Percentiles rank a stretch among this genome's conserved stretches.
Evolutionary conservation across 306 rosid genomes (phyloP).

Genomic region (Rosa persica): DNA sequence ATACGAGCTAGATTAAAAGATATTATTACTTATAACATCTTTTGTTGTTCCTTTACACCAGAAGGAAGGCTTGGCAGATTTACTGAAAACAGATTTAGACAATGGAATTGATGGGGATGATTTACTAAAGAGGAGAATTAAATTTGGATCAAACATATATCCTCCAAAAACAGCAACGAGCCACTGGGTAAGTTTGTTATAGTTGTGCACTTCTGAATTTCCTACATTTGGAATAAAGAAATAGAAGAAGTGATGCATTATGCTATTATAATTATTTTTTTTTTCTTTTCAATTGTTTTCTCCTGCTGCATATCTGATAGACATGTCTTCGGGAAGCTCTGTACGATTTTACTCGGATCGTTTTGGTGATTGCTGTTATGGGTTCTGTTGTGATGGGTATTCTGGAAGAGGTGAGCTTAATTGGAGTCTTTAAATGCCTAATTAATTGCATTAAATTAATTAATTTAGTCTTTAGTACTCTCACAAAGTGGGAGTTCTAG

Average conservation of each 20-base stretch:
- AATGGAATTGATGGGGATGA: slow-evolving; percentile 73
- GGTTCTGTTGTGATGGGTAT: slow-evolving; percentile 87
- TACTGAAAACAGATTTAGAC: slow-evolving; percentile 58
- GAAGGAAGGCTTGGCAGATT: slow-evolving; percentile 61
- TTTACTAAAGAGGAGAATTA: slow-evolving; percentile 49
- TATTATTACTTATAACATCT: neutral
- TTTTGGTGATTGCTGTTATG: slow-evolving; percentile 84
- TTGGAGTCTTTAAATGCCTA: neutral
- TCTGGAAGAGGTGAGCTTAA: slow-evolving; percentile 75
- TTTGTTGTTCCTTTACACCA: slow-evolving; percentile 35
- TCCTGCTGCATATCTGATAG: slow-evolving; percentile 36
- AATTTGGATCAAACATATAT: slow-evolving; percentile 69
- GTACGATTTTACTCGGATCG: slow-evolving; percentile 81
- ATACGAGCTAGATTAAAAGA: neutral
- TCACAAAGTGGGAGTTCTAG: neutral
- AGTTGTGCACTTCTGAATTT: slow-evolving; percentile 8
- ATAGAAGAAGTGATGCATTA: no score
- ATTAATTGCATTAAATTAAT: no score
- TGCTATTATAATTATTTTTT: neutral
- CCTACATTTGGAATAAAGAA: neutral
- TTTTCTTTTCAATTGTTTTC: slow-evolving; percentile 12
- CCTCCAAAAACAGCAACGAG: slow-evolving; percentile 70
- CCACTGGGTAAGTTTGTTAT: slow-evolving; percentile 48
- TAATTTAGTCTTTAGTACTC: no score
- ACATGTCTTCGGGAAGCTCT: slow-evolving; percentile 92